Evolutionary conservation across 352 stramenopile genomes (phyloP).

Genomic region (Globisporangium middletonii): DNA sequence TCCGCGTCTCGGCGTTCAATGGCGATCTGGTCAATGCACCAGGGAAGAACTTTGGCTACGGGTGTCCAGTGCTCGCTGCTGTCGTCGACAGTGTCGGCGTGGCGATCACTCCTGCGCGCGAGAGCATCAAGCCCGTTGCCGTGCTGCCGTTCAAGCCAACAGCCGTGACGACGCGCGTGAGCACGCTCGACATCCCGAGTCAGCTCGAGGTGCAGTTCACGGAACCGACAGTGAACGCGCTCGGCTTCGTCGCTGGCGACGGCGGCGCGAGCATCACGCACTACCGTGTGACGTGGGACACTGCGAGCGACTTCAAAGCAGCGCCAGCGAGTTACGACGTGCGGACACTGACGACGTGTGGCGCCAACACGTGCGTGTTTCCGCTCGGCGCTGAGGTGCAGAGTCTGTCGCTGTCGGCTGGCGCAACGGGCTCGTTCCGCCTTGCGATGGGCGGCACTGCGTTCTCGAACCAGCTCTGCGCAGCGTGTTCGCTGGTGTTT

Average conservation of each 20-base stretch:
- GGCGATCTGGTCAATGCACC: constrained; percentile 29
- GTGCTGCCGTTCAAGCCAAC: constrained; percentile 69
- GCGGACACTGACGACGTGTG: constrained; percentile 43
- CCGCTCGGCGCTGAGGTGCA: constrained; percentile 91
- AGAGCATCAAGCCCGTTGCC: constrained; percentile 34
- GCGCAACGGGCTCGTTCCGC: constrained; percentile 66
- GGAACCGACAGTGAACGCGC: constrained; percentile 58
- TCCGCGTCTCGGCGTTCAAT: constrained; percentile 89
- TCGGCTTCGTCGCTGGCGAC: constrained; percentile 50
- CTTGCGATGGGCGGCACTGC: constrained; percentile 38
- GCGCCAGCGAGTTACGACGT: constrained; percentile 43
- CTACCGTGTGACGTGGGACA: constrained; percentile 65
- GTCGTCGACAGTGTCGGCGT: constrained; percentile 43
- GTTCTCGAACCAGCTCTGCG: constrained; percentile 31
- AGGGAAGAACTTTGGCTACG: constrained; percentile 41
- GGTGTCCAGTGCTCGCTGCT: constrained; percentile 43
- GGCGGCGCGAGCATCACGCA: constrained; percentile 51
- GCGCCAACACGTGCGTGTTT: constrained; percentile 59
- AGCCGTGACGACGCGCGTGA: constrained; percentile 70
- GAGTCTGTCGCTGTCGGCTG: constrained; percentile 72
- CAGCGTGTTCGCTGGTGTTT: constrained; percentile 36
- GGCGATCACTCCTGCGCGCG: no score
- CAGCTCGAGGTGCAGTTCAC: constrained; percentile 77
- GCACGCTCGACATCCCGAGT: constrained; percentile 57
- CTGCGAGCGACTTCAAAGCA: constrained; percentile 28